Percentiles rank a stretch among this genome's conserved stretches.
Conservation (phyloP, 2,329 filamentous ascomycete species). For the Exophiala bonariae region DNA sequence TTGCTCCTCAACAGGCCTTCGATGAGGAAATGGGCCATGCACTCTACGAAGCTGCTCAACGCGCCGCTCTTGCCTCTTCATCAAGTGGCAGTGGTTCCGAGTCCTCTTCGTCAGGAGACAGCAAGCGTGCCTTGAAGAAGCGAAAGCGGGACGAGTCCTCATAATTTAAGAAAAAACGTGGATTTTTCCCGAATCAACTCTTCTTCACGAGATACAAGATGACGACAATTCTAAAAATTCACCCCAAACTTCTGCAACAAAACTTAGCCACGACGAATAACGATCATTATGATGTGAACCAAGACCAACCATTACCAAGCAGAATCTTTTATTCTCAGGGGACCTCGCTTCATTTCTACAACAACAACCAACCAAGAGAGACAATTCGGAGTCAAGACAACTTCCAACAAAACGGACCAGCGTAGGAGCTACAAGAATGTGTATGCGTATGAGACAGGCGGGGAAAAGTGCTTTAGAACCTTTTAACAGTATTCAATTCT, state of each 20-base stretch:
- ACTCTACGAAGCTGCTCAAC: slow-evolving; percentile 77
- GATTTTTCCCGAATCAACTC: not conserved
- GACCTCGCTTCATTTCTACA: slow-evolving; percentile 4
- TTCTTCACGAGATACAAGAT: slow-evolving; percentile 27
- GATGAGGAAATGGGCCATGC: slow-evolving; percentile 73
- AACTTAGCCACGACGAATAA: slow-evolving; percentile 19
- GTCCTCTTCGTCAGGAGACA: slow-evolving; percentile 36
- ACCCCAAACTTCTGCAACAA: slow-evolving; percentile 1
- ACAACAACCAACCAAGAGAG: not conserved
- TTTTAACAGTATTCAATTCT: slow-evolving; percentile 16
- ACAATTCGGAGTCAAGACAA: not conserved
- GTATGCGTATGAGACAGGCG: slow-evolving; percentile 8
- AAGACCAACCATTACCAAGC: slow-evolving; percentile 12
- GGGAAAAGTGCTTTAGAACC: slow-evolving; percentile 19
- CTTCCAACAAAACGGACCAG: slow-evolving; percentile 8
- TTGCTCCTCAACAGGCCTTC: slow-evolving; percentile 42
- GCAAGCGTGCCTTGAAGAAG: slow-evolving; percentile 68
- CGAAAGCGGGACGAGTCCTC: slow-evolving; percentile 64
- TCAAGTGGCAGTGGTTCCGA: slow-evolving; percentile 41
- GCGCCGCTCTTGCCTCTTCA: slow-evolving; percentile 63
- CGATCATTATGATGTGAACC: slow-evolving; percentile 26
- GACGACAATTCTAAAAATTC: slow-evolving; percentile 16
- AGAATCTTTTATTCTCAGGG: slow-evolving; percentile 13
- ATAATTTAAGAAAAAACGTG: slow-evolving; percentile 20
- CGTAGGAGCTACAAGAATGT: slow-evolving; percentile 19